Evolutionary conservation across 495 filamentous ascomycete genomes (phyloP).

Genomic region (Hypoxylon crocopeplum): DNA sequence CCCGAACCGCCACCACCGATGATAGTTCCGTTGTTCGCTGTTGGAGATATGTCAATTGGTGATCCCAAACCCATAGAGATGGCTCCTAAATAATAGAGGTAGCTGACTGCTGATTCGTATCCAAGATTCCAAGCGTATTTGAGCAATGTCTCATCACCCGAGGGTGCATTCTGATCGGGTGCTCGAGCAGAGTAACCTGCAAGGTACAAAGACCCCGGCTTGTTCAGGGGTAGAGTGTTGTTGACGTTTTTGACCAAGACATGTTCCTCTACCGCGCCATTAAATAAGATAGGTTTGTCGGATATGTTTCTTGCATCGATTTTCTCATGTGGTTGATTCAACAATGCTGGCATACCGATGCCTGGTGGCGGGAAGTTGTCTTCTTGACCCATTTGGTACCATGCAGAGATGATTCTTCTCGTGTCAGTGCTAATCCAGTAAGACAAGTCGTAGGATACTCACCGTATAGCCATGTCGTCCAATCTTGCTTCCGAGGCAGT

Average conservation of each 20-base stretch:
- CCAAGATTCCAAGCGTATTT: not conserved
- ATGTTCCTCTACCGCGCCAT: slow-evolving; percentile 46
- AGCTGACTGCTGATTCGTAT: not conserved
- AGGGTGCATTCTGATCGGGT: not conserved
- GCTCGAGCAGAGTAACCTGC: slow-evolving; percentile 40
- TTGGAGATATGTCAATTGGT: not conserved
- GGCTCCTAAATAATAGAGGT: too few species aligned
- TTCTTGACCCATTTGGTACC: slow-evolving; percentile 53
- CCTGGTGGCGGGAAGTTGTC: slow-evolving; percentile 39
- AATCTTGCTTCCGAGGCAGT: slow-evolving; percentile 46
- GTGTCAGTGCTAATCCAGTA: not conserved
- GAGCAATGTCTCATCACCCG: not conserved
- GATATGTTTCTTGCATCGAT: not conserved
- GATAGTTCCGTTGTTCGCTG: slow-evolving; percentile 46
- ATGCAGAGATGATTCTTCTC: slow-evolving; percentile 51
- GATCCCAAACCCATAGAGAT: not conserved
- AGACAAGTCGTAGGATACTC: not conserved
- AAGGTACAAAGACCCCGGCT: slow-evolving; percentile 38
- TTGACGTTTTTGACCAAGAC: slow-evolving; percentile 61
- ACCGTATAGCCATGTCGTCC: slow-evolving; percentile 44
- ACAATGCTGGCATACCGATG: not conserved
- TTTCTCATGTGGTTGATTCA: not conserved
- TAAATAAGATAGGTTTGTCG: not conserved
- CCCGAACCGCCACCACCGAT: slow-evolving; percentile 57
- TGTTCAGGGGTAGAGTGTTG: slow-evolving; percentile 53